Conservation (phyloP, 129 eudicot species). For the Flaveria brownii region DNA sequence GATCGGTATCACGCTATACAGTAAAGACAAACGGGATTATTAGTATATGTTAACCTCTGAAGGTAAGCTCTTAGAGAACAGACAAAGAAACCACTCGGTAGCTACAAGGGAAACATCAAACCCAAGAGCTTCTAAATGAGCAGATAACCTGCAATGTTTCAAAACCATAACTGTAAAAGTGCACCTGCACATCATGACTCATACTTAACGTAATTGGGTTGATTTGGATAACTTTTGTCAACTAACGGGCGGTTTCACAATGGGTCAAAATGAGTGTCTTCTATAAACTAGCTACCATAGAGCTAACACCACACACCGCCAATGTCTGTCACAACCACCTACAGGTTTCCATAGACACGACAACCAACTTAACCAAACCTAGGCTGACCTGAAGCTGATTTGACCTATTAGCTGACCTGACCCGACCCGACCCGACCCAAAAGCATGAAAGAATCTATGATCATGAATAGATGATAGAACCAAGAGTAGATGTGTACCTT, state of each 20-base stretch:
- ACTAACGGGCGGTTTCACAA: background rate
- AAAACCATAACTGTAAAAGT: background rate
- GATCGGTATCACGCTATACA: background rate
- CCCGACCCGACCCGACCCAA: background rate
- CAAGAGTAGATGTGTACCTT: slow-evolving; percentile 39
- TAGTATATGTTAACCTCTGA: slow-evolving; percentile 64
- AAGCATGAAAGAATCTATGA: slow-evolving; percentile 4
- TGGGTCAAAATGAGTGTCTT: background rate
- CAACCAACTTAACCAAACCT: background rate
- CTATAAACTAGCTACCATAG: background rate
- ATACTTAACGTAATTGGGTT: background rate
- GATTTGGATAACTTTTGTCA: background rate
- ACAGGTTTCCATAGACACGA: background rate
- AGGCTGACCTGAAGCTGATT: background rate
- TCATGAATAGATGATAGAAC: background rate
- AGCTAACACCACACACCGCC: background rate
- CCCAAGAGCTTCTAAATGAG: slow-evolving; percentile 82
- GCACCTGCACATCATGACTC: background rate
- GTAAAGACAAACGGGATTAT: background rate
- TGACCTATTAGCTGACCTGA: background rate
- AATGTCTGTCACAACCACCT: background rate
- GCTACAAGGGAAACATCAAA: slow-evolving; percentile 92
- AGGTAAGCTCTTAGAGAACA: slow-evolving; percentile 91
- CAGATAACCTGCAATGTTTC: slow-evolving; percentile 60
- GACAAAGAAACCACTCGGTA: slow-evolving; percentile 95